Percentiles rank a stretch among this genome's conserved stretches.
Conservation (phyloP, 2,329 filamentous ascomycete genomes). For the Mollisia scopiformis region DNA sequence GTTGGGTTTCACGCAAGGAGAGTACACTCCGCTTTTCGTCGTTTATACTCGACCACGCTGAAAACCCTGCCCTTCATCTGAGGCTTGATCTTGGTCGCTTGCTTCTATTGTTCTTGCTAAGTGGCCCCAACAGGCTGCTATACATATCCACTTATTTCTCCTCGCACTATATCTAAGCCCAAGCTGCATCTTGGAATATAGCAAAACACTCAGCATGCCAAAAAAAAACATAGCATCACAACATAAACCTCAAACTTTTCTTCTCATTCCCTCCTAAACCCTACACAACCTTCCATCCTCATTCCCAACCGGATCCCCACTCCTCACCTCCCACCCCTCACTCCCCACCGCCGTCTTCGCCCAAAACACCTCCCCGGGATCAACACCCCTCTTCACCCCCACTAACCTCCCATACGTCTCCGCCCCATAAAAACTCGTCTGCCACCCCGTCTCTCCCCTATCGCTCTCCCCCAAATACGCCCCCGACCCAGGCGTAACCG, state of each 20-base stretch:
- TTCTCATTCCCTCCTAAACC: not conserved
- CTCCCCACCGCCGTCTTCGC: slow-evolving; percentile 22
- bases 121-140: no score
- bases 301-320: not conserved
- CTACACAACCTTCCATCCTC: slow-evolving; percentile 8
- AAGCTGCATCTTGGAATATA: no score
- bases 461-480: slow-evolving; percentile 55
- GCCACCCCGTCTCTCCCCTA: slow-evolving; percentile 44
- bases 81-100: no score
- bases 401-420: slow-evolving; percentile 41
- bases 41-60: no score
- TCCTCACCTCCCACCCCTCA: slow-evolving; percentile 35
- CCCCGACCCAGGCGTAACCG: slow-evolving; percentile 34
- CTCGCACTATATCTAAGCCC: no score
- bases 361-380: slow-evolving; percentile 45
- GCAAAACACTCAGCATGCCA: no score
- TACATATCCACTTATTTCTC: no score
- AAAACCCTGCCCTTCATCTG: no score
- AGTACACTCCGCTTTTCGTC: no score
- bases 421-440: slow-evolving; percentile 21
- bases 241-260: not conserved
- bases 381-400: slow-evolving; percentile 51
- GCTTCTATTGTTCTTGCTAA: no score
- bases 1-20: no score
- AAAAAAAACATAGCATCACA: no score